Percentiles rank a stretch among this genome's conserved stretches.
phyloP scores from a whole-genome alignment of 2,329 filamentous ascomycete species.

The Phialophora verrucosa region DNA sequence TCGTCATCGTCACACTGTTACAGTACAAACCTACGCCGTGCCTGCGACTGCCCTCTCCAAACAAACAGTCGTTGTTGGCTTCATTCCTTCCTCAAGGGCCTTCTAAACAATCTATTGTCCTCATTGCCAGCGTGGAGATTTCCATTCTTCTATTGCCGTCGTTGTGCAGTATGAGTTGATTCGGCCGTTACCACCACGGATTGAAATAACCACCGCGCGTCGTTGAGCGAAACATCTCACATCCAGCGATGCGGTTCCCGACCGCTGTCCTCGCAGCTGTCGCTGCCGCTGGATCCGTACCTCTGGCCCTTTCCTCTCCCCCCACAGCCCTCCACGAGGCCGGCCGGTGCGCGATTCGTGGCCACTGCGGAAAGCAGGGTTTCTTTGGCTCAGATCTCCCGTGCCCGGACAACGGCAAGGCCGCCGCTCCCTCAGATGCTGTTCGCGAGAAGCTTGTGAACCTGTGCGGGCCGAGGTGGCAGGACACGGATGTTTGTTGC shows the following conservation, averaged over 20 bases:
- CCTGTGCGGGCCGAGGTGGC: constrained; percentile 89
- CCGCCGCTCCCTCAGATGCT: constrained; percentile 72
- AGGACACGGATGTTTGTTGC: constrained; percentile 82
- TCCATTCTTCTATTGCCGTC: background rate
- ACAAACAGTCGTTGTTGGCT: background rate
- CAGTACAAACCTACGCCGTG: background rate
- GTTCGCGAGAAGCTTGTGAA: constrained; percentile 78
- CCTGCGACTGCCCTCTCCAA: background rate
- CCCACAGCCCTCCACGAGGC: constrained; percentile 72
- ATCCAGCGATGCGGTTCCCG: constrained; percentile 25
- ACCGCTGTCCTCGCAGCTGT: constrained; percentile 22
- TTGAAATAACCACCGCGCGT: background rate
- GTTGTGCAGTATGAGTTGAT: background rate
- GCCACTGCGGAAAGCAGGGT: constrained; percentile 87
- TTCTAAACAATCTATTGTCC: background rate
- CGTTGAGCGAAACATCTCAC: background rate
- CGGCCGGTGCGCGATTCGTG: constrained; percentile 87
- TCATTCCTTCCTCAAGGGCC: background rate
- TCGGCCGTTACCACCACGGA: background rate
- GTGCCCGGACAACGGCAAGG: constrained; percentile 87
- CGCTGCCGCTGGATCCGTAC: constrained; percentile 26
- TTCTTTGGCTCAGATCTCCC: constrained; percentile 90
- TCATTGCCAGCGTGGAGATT: background rate
- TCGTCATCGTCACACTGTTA: background rate
- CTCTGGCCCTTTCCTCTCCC: constrained; percentile 17